phyloP scores from a whole-genome alignment of 257 asterid genomes.

The Capsicum baccatum region DNA sequence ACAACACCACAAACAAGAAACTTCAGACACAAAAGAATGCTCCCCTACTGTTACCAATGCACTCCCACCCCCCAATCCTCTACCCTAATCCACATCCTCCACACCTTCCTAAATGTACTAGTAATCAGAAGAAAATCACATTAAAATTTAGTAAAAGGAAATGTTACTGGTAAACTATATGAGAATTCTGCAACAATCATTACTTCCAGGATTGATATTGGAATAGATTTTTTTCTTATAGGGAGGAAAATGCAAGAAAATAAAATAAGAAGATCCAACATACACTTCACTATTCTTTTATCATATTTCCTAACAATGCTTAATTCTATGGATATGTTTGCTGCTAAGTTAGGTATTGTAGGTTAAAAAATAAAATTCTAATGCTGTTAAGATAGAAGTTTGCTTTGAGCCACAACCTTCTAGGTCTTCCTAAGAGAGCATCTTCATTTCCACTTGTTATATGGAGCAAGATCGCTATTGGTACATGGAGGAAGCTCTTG shows the following conservation, averaged over 20 bases:
- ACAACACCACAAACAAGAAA: too few species aligned
- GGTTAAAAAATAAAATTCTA: neutral
- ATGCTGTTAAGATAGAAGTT: neutral
- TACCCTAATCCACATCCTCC: too few species aligned
- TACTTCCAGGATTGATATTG: neutral
- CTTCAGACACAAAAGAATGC: too few species aligned
- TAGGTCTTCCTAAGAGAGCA: neutral
- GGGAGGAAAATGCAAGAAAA: neutral
- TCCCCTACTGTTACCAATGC: too few species aligned
- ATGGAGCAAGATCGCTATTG: neutral
- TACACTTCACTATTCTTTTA: neutral
- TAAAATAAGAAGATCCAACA: slow-evolving; percentile 14
- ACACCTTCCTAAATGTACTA: neutral
- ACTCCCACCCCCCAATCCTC: too few species aligned
- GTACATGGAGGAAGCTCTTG: slow-evolving; percentile 15
- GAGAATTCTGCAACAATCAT: neutral
- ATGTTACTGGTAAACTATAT: neutral
- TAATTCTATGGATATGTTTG: neutral
- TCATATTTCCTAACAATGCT: neutral
- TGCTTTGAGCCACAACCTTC: slow-evolving; percentile 15
- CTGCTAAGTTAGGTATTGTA: slow-evolving; percentile 18
- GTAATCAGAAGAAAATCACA: neutral
- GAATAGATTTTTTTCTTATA: slow-evolving; percentile 3
- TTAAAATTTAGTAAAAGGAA: neutral
- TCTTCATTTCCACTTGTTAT: slow-evolving; percentile 4